phyloP scores from a whole-genome alignment of 140 eudicot species.

The Oenanthe javanica region DNA sequence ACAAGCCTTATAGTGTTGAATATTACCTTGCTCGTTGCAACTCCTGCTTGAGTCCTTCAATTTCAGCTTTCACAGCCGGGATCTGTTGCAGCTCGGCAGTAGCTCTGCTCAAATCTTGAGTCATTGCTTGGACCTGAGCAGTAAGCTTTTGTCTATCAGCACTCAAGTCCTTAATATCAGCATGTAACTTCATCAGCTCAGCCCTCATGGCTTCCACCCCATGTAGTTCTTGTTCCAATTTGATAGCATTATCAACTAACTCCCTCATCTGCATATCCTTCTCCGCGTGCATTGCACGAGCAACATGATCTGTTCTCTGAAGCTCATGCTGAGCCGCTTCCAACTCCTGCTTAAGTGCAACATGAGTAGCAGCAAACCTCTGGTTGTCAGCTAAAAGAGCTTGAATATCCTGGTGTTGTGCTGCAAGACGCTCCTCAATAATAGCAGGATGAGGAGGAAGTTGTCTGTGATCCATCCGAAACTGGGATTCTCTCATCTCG shows the following conservation, averaged over 20 bases:
- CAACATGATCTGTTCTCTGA: slow-evolving; percentile 59
- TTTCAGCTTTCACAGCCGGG: slow-evolving; percentile 73
- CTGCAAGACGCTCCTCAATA: slow-evolving; percentile 65
- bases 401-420: slow-evolving; percentile 81
- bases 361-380: slow-evolving; percentile 89
- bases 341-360: slow-evolving; percentile 84
- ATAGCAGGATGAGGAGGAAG: slow-evolving; percentile 86
- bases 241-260: slow-evolving; percentile 62
- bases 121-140: slow-evolving; percentile 66
- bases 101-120: slow-evolving; percentile 70
- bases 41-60: slow-evolving; percentile 71
- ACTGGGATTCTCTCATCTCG: slow-evolving; percentile 77
- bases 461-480: slow-evolving; percentile 62
- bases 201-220: slow-evolving; percentile 69
- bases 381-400: slow-evolving; percentile 75
- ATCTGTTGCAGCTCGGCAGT: slow-evolving; percentile 65
- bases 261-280: slow-evolving; percentile 87
- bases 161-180: slow-evolving; percentile 68
- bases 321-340: slow-evolving; percentile 77
- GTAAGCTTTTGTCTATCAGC: slow-evolving; percentile 67
- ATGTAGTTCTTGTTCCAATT: slow-evolving; percentile 78
- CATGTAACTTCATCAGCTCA: slow-evolving; percentile 62
- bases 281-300: slow-evolving; percentile 50
- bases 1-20: neutral
- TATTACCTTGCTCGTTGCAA: slow-evolving; percentile 66